phyloP scores from a whole-genome alignment of 768 basidiomycete genomes.

The Naganishia onofrii region DNA sequence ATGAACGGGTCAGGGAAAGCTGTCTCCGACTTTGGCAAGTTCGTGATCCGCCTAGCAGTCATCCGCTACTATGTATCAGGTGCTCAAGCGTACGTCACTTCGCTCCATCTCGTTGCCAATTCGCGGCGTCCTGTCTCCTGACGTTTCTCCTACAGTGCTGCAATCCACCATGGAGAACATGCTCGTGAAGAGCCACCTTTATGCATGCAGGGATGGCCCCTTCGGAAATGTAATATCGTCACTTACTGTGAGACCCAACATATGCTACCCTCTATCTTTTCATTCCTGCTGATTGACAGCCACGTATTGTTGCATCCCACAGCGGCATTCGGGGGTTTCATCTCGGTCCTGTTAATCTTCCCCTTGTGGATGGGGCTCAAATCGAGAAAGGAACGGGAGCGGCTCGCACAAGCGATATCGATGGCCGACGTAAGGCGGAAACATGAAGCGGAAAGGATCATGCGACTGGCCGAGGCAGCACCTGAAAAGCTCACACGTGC shows the following conservation, averaged over 20 bases:
- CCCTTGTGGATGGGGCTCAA: conserved; percentile 5
- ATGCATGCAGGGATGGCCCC: background rate
- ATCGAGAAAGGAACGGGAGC: background rate
- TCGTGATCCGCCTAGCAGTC: background rate
- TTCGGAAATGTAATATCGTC: background rate
- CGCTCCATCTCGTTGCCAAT: background rate
- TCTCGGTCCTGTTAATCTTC: background rate
- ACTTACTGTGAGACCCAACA: background rate
- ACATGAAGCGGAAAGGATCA: background rate
- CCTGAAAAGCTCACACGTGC: conserved; percentile 22
- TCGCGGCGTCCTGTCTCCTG: background rate
- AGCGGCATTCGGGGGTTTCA: background rate
- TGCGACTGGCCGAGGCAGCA: background rate
- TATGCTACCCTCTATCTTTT: too few species aligned
- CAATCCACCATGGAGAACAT: background rate
- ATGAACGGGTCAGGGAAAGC: background rate
- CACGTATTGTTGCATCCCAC: too few species aligned
- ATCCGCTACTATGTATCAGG: background rate
- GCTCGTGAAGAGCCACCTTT: background rate
- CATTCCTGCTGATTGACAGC: too few species aligned
- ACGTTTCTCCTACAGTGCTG: background rate
- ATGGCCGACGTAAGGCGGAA: background rate
- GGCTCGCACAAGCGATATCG: background rate
- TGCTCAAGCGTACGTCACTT: background rate
- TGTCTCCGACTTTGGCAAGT: background rate